A percentile compares a stretch with the other conserved stretches of the same genome.
Conservation (phyloP, 2,329 filamentous ascomycete genomes). For the Fusarium hostae region DNA sequence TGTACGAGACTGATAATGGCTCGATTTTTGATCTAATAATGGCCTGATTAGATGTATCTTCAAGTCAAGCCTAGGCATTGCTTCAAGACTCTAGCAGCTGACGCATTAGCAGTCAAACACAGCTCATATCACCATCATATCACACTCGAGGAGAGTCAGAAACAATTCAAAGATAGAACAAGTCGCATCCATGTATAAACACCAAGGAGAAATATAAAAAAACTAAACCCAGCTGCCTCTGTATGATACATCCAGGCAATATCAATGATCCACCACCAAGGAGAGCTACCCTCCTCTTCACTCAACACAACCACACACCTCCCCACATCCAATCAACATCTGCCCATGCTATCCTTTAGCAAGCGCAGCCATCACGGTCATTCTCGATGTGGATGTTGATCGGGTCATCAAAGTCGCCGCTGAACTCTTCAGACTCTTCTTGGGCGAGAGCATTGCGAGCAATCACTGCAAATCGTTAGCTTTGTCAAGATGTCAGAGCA, state of each 20-base stretch:
- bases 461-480: slow-evolving; percentile 73
- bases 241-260: slow-evolving; percentile 46
- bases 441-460: slow-evolving; percentile 94
- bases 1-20: not conserved
- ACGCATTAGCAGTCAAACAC: not conserved
- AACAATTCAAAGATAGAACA: slow-evolving; percentile 20
- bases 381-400: slow-evolving; percentile 98
- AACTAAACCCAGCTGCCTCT: slow-evolving; percentile 29
- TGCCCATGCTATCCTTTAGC: slow-evolving; percentile 63
- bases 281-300: slow-evolving; percentile 24
- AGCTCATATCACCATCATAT: not conserved
- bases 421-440: slow-evolving; percentile 98
- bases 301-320: slow-evolving; percentile 8
- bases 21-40: not conserved
- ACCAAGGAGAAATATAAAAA: slow-evolving; percentile 29
- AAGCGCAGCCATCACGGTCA: slow-evolving; percentile 91
- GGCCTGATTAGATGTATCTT: not conserved
- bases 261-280: slow-evolving; percentile 32
- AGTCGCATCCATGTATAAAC: slow-evolving; percentile 43
- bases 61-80: not conserved
- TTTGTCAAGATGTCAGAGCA: not conserved
- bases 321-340: slow-evolving; percentile 15
- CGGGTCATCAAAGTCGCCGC: slow-evolving; percentile 95
- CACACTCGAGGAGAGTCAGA: not conserved
- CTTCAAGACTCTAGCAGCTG: not conserved